Conservation (phyloP, 345 rosid genomes). For the Aurinia saxatilis region DNA sequence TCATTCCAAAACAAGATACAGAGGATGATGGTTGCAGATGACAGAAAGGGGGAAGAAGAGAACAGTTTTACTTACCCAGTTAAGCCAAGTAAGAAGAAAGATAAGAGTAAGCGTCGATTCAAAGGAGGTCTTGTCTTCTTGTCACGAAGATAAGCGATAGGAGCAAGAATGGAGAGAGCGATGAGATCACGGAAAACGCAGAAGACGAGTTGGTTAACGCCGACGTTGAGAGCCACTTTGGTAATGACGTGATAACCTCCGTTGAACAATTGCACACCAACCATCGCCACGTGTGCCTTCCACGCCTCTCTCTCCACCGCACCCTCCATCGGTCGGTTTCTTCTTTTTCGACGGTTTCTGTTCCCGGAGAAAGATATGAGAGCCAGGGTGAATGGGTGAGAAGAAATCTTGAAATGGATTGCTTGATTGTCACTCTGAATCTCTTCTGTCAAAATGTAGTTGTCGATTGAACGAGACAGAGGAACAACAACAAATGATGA, state of each 20-base stretch:
- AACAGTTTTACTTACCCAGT: slow-evolving; percentile 47
- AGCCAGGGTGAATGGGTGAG: slow-evolving; percentile 3
- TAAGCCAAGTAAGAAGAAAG: slow-evolving; percentile 88
- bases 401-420: background rate
- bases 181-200: slow-evolving; percentile 91
- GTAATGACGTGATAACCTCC: slow-evolving; percentile 98
- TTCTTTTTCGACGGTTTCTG: slow-evolving; percentile 18
- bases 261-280: slow-evolving; percentile 61
- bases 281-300: slow-evolving; percentile 84
- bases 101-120: slow-evolving; percentile 49
- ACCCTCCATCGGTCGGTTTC: slow-evolving; percentile 22
- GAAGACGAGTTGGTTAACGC: slow-evolving; percentile 89
- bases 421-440: slow-evolving; percentile 11
- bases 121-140: slow-evolving; percentile 72
- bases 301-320: slow-evolving; percentile 41
- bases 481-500: slow-evolving; percentile 13
- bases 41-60: background rate
- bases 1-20: background rate
- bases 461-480: slow-evolving; percentile 12
- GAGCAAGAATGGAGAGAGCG: slow-evolving; percentile 88
- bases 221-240: slow-evolving; percentile 90
- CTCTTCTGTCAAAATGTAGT: background rate
- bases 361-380: slow-evolving; percentile 18
- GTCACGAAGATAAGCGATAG: slow-evolving; percentile 77
- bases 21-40: background rate